Conservation (phyloP, 345 rosid species). For the Eutrema yunnanense region DNA sequence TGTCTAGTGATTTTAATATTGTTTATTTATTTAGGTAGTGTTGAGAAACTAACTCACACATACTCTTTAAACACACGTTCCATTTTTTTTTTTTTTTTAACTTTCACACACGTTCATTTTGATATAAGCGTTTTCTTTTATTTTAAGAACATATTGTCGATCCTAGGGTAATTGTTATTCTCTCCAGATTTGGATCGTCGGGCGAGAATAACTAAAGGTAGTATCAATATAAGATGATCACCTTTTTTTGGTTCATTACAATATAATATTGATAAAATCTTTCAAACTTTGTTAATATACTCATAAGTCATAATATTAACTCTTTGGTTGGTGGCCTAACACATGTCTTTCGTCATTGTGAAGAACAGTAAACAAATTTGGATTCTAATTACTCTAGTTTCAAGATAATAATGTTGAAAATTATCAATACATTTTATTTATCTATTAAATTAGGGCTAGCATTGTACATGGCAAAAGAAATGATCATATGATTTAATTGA, state of each 20-base stretch:
- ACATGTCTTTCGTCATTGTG: constrained; percentile 16
- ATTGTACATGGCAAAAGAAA: background rate
- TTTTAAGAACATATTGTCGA: background rate
- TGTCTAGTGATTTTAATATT: background rate
- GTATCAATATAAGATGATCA: constrained; percentile 23
- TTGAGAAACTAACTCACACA: background rate
- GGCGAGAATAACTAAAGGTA: background rate
- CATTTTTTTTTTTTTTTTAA: too few relatives aligned
- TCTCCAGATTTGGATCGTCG: too few relatives aligned
- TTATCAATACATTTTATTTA: background rate
- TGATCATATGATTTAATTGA: background rate
- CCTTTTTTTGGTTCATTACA: background rate
- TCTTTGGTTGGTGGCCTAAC: constrained; percentile 33
- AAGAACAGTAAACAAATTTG: constrained; percentile 26
- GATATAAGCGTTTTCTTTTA: too few relatives aligned
- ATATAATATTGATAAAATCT: constrained; percentile 1
- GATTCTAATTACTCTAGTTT: constrained; percentile 24
- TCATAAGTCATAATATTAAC: constrained; percentile 19
- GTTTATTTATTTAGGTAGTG: background rate
- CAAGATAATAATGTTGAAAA: background rate
- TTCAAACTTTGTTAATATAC: constrained; percentile 8
- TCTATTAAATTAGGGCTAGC: background rate
- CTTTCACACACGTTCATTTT: too few relatives aligned
- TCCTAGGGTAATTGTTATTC: background rate
- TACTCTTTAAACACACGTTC: background rate